These are phyloP conservation scores for Melampsora allii-populina DNA, from an alignment of 1,284 basidiomycete species.

Conservation along the genomic window DNA sequence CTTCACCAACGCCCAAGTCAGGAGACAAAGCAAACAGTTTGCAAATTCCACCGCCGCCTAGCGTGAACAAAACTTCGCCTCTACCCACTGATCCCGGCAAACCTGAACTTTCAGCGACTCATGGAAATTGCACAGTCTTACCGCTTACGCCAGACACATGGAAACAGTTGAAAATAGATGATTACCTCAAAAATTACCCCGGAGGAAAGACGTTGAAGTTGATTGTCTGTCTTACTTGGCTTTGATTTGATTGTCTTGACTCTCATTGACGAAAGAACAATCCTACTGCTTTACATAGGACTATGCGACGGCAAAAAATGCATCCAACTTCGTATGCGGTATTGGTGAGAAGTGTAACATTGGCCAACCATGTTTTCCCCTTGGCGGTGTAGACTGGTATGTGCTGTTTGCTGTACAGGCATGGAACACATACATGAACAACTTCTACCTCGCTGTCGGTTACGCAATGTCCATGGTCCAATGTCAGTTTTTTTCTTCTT, in stretches of 20 bases:
- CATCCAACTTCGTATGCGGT: constrained; percentile 33
- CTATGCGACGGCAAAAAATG: constrained; percentile 23
- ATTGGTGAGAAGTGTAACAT: constrained; percentile 21
- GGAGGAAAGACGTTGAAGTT: constrained; percentile 36
- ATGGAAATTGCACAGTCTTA: constrained; percentile 13
- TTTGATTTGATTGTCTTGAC: not conserved
- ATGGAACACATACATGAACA: constrained; percentile 38
- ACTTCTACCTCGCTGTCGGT: constrained; percentile 22
- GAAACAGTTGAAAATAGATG: constrained; percentile 33
- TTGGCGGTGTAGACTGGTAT: constrained; percentile 26
- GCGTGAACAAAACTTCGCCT: not conserved
- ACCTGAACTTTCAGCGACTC: constrained; percentile 6
- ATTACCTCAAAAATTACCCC: constrained; percentile 24
- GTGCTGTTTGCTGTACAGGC: constrained; percentile 33
- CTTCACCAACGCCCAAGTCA: not conserved
- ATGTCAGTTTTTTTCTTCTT: not conserved
- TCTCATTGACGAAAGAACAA: not conserved
- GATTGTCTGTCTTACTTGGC: not conserved
- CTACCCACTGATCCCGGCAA: not conserved
- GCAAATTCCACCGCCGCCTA: too few species aligned
- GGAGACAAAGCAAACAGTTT: too few species aligned
- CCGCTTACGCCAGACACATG: constrained; percentile 19
- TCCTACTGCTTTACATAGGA: constrained; percentile 1
- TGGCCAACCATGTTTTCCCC: constrained; percentile 35
- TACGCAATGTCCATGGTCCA: constrained; percentile 30